phyloP scores from a whole-genome alignment of 805 yeast genomes.

The Teunomyces kruisii region DNA sequence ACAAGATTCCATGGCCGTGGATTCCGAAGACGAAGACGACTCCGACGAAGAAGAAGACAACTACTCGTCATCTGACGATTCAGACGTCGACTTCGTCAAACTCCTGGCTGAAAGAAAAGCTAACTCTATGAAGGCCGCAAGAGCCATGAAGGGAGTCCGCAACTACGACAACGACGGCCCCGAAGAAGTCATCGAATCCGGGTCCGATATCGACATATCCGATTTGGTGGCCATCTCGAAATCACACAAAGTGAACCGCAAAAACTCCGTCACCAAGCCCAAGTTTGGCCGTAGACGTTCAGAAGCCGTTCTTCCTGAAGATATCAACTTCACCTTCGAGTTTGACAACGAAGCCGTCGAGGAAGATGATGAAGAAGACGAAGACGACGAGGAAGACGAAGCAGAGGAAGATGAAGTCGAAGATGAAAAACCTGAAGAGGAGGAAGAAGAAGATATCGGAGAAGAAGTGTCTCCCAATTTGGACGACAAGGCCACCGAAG shows the following conservation, averaged over 20 bases:
- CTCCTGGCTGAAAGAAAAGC: constrained; percentile 68
- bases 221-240: constrained; percentile 9
- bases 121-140: constrained; percentile 50
- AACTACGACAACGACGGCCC: background rate
- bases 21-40: constrained; percentile 17
- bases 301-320: constrained; percentile 42
- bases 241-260: background rate
- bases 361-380: constrained; percentile 28
- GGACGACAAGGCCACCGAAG: constrained; percentile 8
- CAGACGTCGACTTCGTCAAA: constrained; percentile 69
- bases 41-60: constrained; percentile 12
- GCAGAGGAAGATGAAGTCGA: constrained; percentile 27
- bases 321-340: constrained; percentile 41
- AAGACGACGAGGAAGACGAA: constrained; percentile 11
- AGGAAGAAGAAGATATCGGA: constrained; percentile 18
- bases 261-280: constrained; percentile 9
- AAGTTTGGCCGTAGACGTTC: constrained; percentile 37
- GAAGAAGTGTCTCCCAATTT: constrained; percentile 16
- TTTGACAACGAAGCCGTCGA: constrained; percentile 23
- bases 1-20: constrained; percentile 6
- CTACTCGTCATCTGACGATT: constrained; percentile 19
- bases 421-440: constrained; percentile 30
- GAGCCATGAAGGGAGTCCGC: constrained; percentile 25
- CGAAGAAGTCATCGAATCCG: constrained; percentile 9
- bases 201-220: constrained; percentile 7